These are phyloP conservation scores for Fraxinus sp. DNA, from an alignment of 305 asterid genomes.

Conservation along the genomic window DNA sequence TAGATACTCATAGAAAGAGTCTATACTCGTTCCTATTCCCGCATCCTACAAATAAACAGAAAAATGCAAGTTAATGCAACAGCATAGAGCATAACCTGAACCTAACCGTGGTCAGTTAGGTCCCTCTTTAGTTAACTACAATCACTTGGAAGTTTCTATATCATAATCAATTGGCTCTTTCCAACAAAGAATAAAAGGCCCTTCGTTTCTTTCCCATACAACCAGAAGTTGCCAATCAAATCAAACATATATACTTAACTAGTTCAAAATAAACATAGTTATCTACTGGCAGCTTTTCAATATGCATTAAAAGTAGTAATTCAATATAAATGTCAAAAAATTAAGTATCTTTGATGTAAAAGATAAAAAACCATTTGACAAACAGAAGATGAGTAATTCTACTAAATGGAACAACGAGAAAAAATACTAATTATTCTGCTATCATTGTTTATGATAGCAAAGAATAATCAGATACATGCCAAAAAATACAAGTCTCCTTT, in stretches of 20 bases:
- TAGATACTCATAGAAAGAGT: conserved; percentile 93
- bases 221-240: conserved; percentile 10
- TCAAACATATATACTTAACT: conserved; percentile 1
- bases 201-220: conserved; percentile 15
- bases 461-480: neutral
- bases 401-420: conserved; percentile 5
- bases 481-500: conserved; percentile 19
- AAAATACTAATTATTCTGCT: neutral
- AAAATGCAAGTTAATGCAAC: conserved; percentile 25
- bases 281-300: conserved; percentile 4
- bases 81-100: neutral
- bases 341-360: neutral
- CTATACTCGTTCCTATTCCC: conserved; percentile 96
- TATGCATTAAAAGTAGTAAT: conserved; percentile 7
- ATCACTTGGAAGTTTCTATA: neutral
- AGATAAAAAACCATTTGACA: conserved; percentile 1
- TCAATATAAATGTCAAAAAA: conserved; percentile 2
- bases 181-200: neutral
- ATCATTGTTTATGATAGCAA: conserved; percentile 10
- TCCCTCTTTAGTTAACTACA: neutral
- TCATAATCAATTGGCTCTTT: neutral
- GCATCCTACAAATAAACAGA: conserved; percentile 75
- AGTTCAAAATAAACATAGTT: neutral
- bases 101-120: neutral
- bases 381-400: neutral